Conservation (phyloP, 2,329 filamentous ascomycete species). For the Pyricularia grisea region DNA sequence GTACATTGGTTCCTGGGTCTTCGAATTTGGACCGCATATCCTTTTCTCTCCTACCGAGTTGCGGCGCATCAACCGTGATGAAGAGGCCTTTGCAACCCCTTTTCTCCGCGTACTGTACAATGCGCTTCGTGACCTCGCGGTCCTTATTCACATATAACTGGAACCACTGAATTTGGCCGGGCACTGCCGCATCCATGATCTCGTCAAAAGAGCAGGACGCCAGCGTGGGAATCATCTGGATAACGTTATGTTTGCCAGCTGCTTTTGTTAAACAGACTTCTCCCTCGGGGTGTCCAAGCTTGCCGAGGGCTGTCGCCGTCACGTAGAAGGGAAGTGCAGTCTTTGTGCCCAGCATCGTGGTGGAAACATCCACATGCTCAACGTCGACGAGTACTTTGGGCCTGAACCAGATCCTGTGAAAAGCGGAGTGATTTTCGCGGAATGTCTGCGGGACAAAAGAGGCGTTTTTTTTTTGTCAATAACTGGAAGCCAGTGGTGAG, state of each 20-base stretch:
- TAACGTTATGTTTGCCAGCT: conserved; percentile 74
- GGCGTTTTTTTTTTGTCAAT: conserved; percentile 14
- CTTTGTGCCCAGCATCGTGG: conserved; percentile 88
- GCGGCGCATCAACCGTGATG: conserved; percentile 96
- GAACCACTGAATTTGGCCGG: conserved; percentile 86
- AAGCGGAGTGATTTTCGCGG: conserved; percentile 90
- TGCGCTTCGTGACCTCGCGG: conserved; percentile 77
- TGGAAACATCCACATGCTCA: conserved; percentile 74
- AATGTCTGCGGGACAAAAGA: conserved; percentile 53
- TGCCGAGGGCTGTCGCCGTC: conserved; percentile 89
- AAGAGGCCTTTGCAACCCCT: conserved; percentile 93
- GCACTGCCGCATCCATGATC: conserved; percentile 75
- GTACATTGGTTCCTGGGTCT: conserved; percentile 75
- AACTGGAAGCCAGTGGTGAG: background rate
- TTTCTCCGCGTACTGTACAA: conserved; percentile 83
- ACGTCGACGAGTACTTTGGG: conserved; percentile 85
- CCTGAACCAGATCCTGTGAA: conserved; percentile 96
- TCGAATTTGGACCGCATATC: conserved; percentile 93
- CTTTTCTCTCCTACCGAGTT: conserved; percentile 90
- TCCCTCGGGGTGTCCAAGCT: conserved; percentile 87
- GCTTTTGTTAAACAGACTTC: conserved; percentile 86
- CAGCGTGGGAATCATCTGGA: conserved; percentile 98
- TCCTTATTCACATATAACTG: conserved; percentile 98
- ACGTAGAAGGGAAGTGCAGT: conserved; percentile 88
- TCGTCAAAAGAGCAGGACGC: conserved; percentile 97